These are phyloP conservation scores for Hyphodiscus sp. DNA, from an alignment of 2,329 filamentous ascomycete species.

Conservation along the genomic window DNA sequence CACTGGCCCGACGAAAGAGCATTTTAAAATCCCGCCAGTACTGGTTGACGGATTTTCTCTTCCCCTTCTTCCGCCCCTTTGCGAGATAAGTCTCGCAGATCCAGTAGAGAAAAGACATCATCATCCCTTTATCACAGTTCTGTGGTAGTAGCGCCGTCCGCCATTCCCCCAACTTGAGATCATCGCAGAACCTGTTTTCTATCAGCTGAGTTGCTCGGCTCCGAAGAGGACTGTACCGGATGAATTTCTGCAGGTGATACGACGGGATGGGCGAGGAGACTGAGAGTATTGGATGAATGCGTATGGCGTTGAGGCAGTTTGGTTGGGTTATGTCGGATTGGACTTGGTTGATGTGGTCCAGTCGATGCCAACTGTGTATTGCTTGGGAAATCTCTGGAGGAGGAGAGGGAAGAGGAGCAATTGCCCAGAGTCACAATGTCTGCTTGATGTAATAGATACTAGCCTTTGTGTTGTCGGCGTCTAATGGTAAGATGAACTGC, in stretches of 20 bases:
- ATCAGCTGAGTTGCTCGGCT: neutral
- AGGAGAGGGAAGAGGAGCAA: too few species aligned
- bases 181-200: slow-evolving; percentile 7
- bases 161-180: slow-evolving; percentile 8
- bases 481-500: slow-evolving; percentile 9
- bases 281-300: too few species aligned
- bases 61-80: slow-evolving; percentile 1
- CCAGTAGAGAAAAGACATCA: slow-evolving; percentile 24
- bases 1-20: slow-evolving; percentile 13
- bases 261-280: too few species aligned
- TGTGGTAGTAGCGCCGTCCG: slow-evolving; percentile 11
- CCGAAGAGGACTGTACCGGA: slow-evolving; percentile 3
- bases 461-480: slow-evolving; percentile 17
- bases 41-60: slow-evolving; percentile 1
- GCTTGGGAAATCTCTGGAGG: too few species aligned
- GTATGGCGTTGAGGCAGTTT: too few species aligned
- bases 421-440: too few species aligned
- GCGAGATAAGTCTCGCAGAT: slow-evolving; percentile 19
- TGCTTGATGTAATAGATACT: slow-evolving; percentile 23
- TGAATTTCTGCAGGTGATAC: too few species aligned
- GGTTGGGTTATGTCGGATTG: too few species aligned
- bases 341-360: too few species aligned
- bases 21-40: slow-evolving; percentile 13
- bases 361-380: too few species aligned
- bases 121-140: slow-evolving; percentile 20